phyloP scores from a whole-genome alignment of 2,329 filamentous ascomycete species.

The Clonostachys rhizophaga region DNA sequence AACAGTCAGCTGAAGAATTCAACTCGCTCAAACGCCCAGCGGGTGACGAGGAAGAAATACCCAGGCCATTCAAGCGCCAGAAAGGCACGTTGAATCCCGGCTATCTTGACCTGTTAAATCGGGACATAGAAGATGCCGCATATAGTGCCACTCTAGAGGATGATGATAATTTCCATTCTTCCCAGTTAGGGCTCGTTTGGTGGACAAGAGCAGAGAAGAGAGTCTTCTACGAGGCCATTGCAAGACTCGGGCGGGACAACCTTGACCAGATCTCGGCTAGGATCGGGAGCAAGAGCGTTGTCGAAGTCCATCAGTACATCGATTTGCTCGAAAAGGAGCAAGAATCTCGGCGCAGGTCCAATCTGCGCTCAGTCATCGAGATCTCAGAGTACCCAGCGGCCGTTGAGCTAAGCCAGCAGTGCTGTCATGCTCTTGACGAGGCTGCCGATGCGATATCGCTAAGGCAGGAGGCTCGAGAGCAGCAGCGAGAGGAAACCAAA shows the following conservation, averaged over 20 bases:
- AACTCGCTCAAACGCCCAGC: constrained; percentile 21
- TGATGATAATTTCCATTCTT: constrained; percentile 23
- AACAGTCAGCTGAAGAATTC: constrained; percentile 2
- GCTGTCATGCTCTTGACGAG: constrained; percentile 60
- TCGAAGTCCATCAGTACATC: constrained; percentile 71
- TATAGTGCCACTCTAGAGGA: constrained; percentile 23
- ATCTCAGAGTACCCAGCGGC: constrained; percentile 65
- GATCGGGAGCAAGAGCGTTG: constrained; percentile 66
- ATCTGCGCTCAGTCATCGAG: constrained; percentile 23
- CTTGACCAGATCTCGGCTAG: constrained; percentile 55
- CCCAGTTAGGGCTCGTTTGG: constrained; percentile 62
- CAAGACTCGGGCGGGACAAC: constrained; percentile 59
- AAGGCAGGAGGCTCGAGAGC: constrained; percentile 60
- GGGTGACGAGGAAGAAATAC: constrained; percentile 8
- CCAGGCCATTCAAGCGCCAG: constrained; percentile 37
- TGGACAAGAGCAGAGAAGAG: constrained; percentile 74
- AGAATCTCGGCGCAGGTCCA: constrained; percentile 30
- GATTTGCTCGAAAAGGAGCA: constrained; percentile 50
- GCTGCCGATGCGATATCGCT: constrained; percentile 62
- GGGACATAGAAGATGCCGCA: constrained; percentile 50
- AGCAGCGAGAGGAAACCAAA: constrained; percentile 49
- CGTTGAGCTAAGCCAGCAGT: constrained; percentile 63
- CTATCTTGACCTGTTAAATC: constrained; percentile 50
- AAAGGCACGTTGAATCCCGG: constrained; percentile 34
- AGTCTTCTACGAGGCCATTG: constrained; percentile 61